These are phyloP conservation scores for Echinochloa phyllopogon DNA, from an alignment of 176 grass and related monocot species.

Conservation along the genomic window DNA sequence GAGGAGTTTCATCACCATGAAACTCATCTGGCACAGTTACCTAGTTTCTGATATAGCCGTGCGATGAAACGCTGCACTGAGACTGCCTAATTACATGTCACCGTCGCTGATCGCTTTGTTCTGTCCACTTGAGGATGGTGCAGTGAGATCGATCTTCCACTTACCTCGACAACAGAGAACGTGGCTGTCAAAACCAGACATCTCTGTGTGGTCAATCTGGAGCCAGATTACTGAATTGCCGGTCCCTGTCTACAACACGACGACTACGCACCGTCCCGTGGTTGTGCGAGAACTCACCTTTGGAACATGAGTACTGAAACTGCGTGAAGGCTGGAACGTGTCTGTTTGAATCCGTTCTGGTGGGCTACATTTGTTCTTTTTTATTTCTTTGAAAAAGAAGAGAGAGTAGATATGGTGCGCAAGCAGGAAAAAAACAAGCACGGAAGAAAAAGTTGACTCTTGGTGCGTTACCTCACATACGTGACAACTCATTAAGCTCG, in stretches of 20 bases:
- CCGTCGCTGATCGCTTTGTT: background rate
- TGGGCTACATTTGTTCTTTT: background rate
- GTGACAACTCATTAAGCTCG: background rate
- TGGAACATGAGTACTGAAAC: background rate
- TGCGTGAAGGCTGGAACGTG: background rate
- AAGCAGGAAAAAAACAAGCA: background rate
- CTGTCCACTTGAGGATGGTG: slow-evolving; percentile 12
- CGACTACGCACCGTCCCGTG: background rate
- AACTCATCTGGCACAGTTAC: no score
- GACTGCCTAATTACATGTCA: no score
- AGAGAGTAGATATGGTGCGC: background rate
- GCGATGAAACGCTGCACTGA: no score
- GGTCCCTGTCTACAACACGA: slow-evolving; percentile 14
- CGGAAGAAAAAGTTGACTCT: background rate
- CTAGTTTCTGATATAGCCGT: no score
- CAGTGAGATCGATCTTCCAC: slow-evolving; percentile 21
- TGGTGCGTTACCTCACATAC: background rate
- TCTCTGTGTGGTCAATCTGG: background rate
- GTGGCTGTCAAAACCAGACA: slow-evolving; percentile 22
- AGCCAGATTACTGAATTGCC: background rate
- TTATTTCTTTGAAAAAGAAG: background rate
- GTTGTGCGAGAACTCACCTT: background rate
- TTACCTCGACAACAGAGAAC: background rate
- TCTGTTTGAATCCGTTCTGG: background rate
- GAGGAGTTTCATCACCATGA: no score